Evolutionary conservation across 257 asterid genomes (phyloP), one percentile per base, ranked within the genome.

Genomic region (Gentiana dahurica): DNA sequence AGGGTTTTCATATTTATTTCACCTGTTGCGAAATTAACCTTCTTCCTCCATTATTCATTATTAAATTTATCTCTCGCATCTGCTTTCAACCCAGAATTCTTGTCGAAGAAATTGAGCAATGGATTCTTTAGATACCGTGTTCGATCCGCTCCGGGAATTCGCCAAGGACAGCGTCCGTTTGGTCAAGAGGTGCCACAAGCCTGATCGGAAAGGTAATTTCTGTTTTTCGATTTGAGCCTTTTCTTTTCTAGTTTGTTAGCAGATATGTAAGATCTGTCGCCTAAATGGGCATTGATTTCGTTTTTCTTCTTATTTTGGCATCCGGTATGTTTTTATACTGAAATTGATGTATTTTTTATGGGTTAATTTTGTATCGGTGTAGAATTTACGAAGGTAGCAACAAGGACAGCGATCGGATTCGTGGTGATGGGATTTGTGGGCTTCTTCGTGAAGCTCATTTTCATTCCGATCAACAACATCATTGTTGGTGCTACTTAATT

Each of bases 401-500:
- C 66, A 35, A 63, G 71, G 4, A 70, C 75, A 15, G 71, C 75
- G 10, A 71, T 71, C 13, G 72, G 72, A 32, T 71, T 71, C 13
- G 76, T 71, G 2, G 71, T 70, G 50, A 70, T 70, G 75, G 71
- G 71, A 55, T 70, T 70, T 34, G 75, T 70, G 12, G 71, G 76
- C 1, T 71, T 71, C 53, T 71, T 71, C 39, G 68, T 71, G 55
- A 71, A 71, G 49, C 50, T 71, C 62, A 71, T 71, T 24, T 71
- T 71, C 59, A 71, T 71, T 53, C 71, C 75, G 48, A 71, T 71
- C 53, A 71, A 71, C 58, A 71, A 71, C 49, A 71, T 71, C 62
- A 71, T 65, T 24, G 76, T 71, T 12, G 76, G 72, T 6, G 61
- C 72, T 53, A 49, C 72, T 47, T 71, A 53, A 59, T 41, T 4